phyloP scores from a whole-genome alignment of 805 yeast species.

The Candida nanaspora region DNA sequence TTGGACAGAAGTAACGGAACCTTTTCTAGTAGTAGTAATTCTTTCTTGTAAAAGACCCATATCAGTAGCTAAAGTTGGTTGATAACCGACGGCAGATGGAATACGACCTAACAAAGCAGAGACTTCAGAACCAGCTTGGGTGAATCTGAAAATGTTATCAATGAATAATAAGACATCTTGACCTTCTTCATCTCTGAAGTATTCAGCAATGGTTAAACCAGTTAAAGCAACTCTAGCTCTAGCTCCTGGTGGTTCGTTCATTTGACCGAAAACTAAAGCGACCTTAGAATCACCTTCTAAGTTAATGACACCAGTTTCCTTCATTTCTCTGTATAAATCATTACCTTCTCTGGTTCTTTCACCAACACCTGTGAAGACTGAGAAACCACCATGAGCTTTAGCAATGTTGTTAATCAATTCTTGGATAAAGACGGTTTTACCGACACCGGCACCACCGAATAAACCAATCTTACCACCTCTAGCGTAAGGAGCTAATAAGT shows the following conservation, averaged over 20 bases:
- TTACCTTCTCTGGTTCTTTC: conserved; percentile 99
- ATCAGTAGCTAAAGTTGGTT: conserved; percentile 99
- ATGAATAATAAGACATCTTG: conserved; percentile 99
- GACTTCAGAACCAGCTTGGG: conserved; percentile 99
- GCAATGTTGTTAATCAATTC: conserved; percentile 99
- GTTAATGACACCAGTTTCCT: conserved; percentile 99
- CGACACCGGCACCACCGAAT: conserved; percentile 99
- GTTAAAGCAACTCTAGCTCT: conserved; percentile 99
- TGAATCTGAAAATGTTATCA: conserved; percentile 99
- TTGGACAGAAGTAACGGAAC: conserved; percentile 99
- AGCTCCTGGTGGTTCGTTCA: conserved; percentile 99
- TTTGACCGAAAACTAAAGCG: conserved; percentile 98
- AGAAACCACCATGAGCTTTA: conserved; percentile 99
- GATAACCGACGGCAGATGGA: conserved; percentile 99
- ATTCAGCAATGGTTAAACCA: conserved; percentile 99
- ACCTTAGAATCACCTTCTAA: conserved; percentile 99
- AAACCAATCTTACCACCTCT: conserved; percentile 99
- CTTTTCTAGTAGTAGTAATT: conserved; percentile 99
- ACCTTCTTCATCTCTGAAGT: conserved; percentile 99
- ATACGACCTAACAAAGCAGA: conserved; percentile 99
- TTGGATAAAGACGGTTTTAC: conserved; percentile 99
- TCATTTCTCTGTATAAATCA: conserved; percentile 99
- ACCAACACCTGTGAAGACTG: conserved; percentile 99
- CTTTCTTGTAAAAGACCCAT: conserved; percentile 99
- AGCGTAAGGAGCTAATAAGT: conserved; percentile 98